A percentile compares a stretch with the other conserved stretches of the same genome.
phyloP scores from a whole-genome alignment of 805 yeast genomes.

The Candida vaughaniae region DNA sequence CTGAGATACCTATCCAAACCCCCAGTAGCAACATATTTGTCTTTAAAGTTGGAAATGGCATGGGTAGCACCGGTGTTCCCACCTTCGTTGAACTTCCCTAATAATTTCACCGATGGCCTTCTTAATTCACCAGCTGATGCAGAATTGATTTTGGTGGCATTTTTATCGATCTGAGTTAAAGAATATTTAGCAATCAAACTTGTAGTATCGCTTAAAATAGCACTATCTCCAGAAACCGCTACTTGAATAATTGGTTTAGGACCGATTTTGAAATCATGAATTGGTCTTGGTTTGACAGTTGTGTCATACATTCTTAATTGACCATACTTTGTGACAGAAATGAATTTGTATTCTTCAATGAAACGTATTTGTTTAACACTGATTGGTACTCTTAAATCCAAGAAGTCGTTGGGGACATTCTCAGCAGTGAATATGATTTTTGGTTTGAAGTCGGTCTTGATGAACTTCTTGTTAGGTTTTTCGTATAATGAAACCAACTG shows the following conservation, averaged over 20 bases:
- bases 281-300: slow-evolving; percentile 65
- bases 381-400: slow-evolving; percentile 80
- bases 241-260: slow-evolving; percentile 53
- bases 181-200: slow-evolving; percentile 58
- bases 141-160: slow-evolving; percentile 35
- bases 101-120: slow-evolving; percentile 47
- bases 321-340: slow-evolving; percentile 73
- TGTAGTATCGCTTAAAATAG: slow-evolving; percentile 73
- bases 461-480: slow-evolving; percentile 15
- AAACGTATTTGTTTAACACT: slow-evolving; percentile 66
- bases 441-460: slow-evolving; percentile 23
- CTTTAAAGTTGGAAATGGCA: slow-evolving; percentile 50
- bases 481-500: slow-evolving; percentile 44
- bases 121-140: slow-evolving; percentile 48
- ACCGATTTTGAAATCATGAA: slow-evolving; percentile 51
- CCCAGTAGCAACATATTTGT: slow-evolving; percentile 63
- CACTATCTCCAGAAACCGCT: slow-evolving; percentile 34
- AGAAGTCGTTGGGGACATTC: slow-evolving; percentile 75
- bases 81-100: slow-evolving; percentile 60
- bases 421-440: slow-evolving; percentile 62
- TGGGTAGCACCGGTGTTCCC: slow-evolving; percentile 70
- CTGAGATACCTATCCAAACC: slow-evolving; percentile 87
- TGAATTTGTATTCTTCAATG: slow-evolving; percentile 39
- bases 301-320: slow-evolving; percentile 76
- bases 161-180: slow-evolving; percentile 31